These are phyloP conservation scores for Blumeria graminis DNA, from an alignment of 2,329 filamentous ascomycete species.

Conservation along the genomic window DNA sequence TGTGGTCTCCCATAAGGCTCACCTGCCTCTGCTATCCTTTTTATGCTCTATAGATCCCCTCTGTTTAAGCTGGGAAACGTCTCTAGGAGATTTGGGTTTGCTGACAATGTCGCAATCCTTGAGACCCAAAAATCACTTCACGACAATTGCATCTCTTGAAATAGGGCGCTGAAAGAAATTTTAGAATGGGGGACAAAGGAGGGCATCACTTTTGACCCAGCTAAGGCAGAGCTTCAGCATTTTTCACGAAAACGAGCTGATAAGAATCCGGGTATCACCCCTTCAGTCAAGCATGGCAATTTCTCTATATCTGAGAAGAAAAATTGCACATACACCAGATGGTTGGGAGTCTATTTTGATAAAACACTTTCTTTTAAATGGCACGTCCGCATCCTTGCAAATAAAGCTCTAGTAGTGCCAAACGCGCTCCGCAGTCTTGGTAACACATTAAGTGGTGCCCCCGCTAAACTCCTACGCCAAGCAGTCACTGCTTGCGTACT, in stretches of 20 bases:
- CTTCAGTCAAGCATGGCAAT: neutral
- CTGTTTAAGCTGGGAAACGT: neutral
- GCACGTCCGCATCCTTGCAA: neutral
- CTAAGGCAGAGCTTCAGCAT: neutral
- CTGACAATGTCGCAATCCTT: neutral
- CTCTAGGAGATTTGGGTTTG: neutral
- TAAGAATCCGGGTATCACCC: neutral
- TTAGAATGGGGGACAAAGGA: neutral
- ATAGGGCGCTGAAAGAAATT: neutral
- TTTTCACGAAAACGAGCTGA: neutral
- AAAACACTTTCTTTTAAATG: constrained; percentile 1
- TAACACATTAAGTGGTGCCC: neutral
- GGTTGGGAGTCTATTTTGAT: neutral
- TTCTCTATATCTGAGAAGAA: neutral
- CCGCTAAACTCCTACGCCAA: neutral
- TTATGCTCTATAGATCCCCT: neutral
- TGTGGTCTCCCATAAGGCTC: neutral
- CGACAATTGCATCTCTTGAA: neutral
- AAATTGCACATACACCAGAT: neutral
- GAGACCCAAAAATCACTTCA: neutral
- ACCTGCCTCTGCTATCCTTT: neutral
- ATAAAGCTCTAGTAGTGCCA: neutral
- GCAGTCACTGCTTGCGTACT: neutral
- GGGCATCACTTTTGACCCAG: neutral
- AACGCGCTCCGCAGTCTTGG: neutral